Evolutionary conservation across 2,329 filamentous ascomycete genomes (phyloP), one percentile per base, ranked within the genome.

Genomic region (Plectosphaerella plurivora): DNA sequence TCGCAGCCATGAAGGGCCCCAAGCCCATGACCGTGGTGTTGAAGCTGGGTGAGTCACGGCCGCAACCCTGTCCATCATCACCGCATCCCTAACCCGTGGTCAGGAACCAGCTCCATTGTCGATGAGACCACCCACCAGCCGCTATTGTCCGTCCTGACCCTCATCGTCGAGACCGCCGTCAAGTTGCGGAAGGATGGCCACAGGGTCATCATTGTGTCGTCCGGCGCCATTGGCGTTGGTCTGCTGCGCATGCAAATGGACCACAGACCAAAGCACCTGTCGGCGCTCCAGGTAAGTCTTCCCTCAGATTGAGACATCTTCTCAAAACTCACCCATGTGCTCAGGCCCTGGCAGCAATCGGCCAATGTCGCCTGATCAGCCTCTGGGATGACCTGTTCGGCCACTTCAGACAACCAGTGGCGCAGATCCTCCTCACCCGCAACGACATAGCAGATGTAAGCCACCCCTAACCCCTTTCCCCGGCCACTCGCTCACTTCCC

Each of bases 81-180:
- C 16, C 25, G 22, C 42, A n/a, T 18, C 33, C 37, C 15, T 9
- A 18, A 9, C 28, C 28, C 41, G 3, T 36, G 2, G 12, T 55
- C 61, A 99, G 94, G 94, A 63, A 97, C 94, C 46, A 97, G 91
- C 70, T 97, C 94, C n/a, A 97, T 99, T 61, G 92, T 99, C 59
- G 91, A 97, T 72, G 94, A 99, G 69, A 88, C 86, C 66, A 96
- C 90, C 20, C 94, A 96, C 72, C 90, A 97, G 66, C 94, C 94
- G 4, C 82, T 97, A 36, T 81, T 99, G 39, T 94, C 92, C 5
- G 96, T 91, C 60, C 77, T 99, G 52, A 92, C 89, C 55, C 77
- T 93, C 55, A 97, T 99, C 59, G 94, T 97, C 58, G 91, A 97
- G 73, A 97, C 94, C 18, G 91, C 91, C 14, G 88, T 93, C 51